Percentiles rank a stretch among this genome's conserved stretches.
Evolutionary conservation across 148 eudicot genomes (phyloP).

Genomic region (Beta vulgaris): DNA sequence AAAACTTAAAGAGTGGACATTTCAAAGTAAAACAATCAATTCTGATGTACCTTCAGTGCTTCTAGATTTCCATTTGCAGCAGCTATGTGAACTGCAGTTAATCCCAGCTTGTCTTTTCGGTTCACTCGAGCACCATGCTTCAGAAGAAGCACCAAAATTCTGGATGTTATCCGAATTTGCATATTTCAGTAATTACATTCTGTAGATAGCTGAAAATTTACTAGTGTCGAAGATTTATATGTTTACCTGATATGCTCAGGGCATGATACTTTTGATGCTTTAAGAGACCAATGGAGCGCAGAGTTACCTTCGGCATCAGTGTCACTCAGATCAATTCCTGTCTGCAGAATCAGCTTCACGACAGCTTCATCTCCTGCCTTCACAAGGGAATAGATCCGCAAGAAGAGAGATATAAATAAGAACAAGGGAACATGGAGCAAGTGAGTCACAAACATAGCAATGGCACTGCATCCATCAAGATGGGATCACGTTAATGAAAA

Average conservation of each 20-base stretch:
- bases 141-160: slow-evolving; percentile 33
- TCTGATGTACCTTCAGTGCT: slow-evolving; percentile 33
- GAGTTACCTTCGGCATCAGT: slow-evolving; percentile 37
- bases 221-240: background rate
- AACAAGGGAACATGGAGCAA: too few species aligned
- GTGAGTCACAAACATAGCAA: too few species aligned
- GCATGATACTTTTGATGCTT: slow-evolving; percentile 22
- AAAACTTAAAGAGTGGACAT: background rate
- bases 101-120: slow-evolving; percentile 36
- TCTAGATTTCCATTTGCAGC: slow-evolving; percentile 34
- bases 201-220: background rate
- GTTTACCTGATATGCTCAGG: slow-evolving; percentile 33
- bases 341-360: slow-evolving; percentile 29
- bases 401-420: background rate
- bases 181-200: background rate
- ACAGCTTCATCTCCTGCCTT: slow-evolving; percentile 39
- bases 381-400: background rate
- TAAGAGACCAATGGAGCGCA: slow-evolving; percentile 38
- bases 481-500: too few species aligned
- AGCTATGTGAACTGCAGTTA: slow-evolving; percentile 37
- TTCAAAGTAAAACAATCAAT: slow-evolving; percentile 9
- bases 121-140: slow-evolving; percentile 38
- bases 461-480: too few species aligned
- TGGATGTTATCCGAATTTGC: slow-evolving; percentile 8
- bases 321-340: slow-evolving; percentile 32